Evolutionary conservation across 169 alveolate genomes (phyloP).

Genomic region (Eimeria sp.): DNA sequence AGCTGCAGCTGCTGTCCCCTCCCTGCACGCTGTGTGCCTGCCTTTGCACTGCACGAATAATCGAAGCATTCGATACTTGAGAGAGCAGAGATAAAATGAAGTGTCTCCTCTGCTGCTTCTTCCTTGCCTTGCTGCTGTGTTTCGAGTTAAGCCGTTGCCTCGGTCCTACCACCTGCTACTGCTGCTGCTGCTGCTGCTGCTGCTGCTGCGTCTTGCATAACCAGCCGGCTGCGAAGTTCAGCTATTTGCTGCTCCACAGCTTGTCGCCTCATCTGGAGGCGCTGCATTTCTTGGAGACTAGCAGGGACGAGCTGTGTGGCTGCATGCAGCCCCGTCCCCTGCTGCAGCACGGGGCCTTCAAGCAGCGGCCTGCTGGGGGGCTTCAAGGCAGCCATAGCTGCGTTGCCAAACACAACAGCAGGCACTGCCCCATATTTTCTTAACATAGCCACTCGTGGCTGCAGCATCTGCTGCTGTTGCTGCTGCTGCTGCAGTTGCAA

Average conservation of each 20-base stretch:
- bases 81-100: background rate
- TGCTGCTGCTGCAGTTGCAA: slow-evolving; percentile 29
- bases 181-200: background rate
- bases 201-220: background rate
- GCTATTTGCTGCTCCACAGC: background rate
- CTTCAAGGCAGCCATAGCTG: background rate
- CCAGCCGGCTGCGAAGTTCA: background rate
- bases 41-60: background rate
- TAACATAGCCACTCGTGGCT: slow-evolving; percentile 4
- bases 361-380: background rate
- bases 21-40: background rate
- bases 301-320: background rate
- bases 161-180: background rate
- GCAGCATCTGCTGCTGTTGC: slow-evolving; percentile 27
- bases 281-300: background rate
- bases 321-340: slow-evolving; percentile 12
- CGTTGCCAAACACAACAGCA: background rate
- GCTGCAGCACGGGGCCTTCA: too few species aligned
- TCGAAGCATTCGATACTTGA: too few species aligned
- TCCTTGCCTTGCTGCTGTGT: background rate
- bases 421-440: slow-evolving; percentile 1
- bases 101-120: background rate
- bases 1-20: background rate
- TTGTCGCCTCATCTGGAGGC: background rate
- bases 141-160: background rate